phyloP scores from a whole-genome alignment of 495 filamentous ascomycete genomes.

The Hyaloscypha finlandica region DNA sequence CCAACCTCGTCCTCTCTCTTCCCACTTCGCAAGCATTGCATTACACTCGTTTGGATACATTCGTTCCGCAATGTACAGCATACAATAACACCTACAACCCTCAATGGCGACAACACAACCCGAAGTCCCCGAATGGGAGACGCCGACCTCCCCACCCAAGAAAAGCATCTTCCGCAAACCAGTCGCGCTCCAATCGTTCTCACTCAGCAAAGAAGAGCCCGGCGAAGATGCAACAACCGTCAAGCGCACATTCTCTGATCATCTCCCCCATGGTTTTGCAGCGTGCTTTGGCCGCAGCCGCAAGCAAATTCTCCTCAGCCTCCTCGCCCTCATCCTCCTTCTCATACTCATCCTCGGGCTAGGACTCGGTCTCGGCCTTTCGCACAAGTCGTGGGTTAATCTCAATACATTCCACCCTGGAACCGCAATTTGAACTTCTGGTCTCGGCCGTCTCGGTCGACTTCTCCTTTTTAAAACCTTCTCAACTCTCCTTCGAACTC shows the following conservation, averaged over 20 bases:
- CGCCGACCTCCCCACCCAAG: slow-evolving; percentile 39
- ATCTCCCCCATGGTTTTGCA: slow-evolving; percentile 40
- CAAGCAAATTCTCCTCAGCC: slow-evolving; percentile 37
- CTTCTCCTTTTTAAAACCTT: not conserved
- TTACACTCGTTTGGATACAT: slow-evolving; percentile 8
- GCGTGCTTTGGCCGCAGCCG: slow-evolving; percentile 44
- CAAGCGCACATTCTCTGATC: slow-evolving; percentile 35
- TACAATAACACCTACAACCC: not conserved
- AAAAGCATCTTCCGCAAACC: slow-evolving; percentile 29
- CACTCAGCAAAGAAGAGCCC: slow-evolving; percentile 8
- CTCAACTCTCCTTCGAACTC: not conserved
- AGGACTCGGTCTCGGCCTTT: slow-evolving; percentile 34
- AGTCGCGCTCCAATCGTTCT: not conserved
- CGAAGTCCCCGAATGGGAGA: slow-evolving; percentile 44
- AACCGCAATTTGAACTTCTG: slow-evolving; percentile 9
- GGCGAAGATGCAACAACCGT: slow-evolving; percentile 19
- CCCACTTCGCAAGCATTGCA: slow-evolving; percentile 1
- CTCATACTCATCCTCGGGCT: slow-evolving; percentile 38
- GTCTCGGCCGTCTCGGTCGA: slow-evolving; percentile 4
- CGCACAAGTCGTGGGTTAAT: slow-evolving; percentile 24
- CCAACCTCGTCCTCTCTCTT: not conserved
- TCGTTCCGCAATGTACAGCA: not conserved
- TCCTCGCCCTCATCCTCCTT: slow-evolving; percentile 30
- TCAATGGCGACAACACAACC: slow-evolving; percentile 26
- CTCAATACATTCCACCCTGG: slow-evolving; percentile 25